Percentiles rank a stretch among this genome's conserved stretches.
Evolutionary conservation across 2,329 filamentous ascomycete species (phyloP).

Genomic region (Stromatinia cepivora): DNA sequence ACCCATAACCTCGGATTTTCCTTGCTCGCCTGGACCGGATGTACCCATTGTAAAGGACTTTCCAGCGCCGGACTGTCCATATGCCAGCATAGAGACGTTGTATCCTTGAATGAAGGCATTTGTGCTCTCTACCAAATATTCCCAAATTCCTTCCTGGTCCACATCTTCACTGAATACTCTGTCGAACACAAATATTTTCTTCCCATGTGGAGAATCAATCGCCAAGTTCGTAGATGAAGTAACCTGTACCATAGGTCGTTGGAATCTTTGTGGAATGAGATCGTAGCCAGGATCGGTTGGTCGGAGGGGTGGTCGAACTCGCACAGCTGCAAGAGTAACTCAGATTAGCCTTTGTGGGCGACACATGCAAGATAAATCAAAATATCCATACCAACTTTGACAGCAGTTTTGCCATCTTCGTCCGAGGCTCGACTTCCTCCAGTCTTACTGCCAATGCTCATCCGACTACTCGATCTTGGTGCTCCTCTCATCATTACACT

Average conservation of each 20-base stretch:
- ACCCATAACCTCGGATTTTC: slow-evolving; percentile 74
- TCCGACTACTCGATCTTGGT: slow-evolving; percentile 75
- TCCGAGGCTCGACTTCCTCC: slow-evolving; percentile 85
- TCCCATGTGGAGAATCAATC: slow-evolving; percentile 88
- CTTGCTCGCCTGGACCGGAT: slow-evolving; percentile 77
- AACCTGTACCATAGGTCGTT: slow-evolving; percentile 87
- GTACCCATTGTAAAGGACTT: slow-evolving; percentile 99
- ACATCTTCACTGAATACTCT: slow-evolving; percentile 85
- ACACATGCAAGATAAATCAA: background rate
- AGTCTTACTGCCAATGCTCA: slow-evolving; percentile 78
- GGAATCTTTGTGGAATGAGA: slow-evolving; percentile 92
- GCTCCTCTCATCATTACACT: slow-evolving; percentile 74
- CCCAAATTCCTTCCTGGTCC: slow-evolving; percentile 87
- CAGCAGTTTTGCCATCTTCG: slow-evolving; percentile 85
- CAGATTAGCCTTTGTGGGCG: slow-evolving; percentile 16
- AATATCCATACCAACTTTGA: slow-evolving; percentile 84
- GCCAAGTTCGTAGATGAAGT: slow-evolving; percentile 80
- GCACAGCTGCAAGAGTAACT: slow-evolving; percentile 65
- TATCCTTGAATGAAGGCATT: slow-evolving; percentile 91
- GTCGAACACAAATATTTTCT: slow-evolving; percentile 96
- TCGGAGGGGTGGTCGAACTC: slow-evolving; percentile 83
- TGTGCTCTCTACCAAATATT: slow-evolving; percentile 89
- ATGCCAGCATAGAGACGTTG: slow-evolving; percentile 96
- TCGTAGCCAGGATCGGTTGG: slow-evolving; percentile 88
- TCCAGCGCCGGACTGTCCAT: slow-evolving; percentile 94